These are phyloP conservation scores for Pseudogymnoascus sp. DNA, from an alignment of 2,329 filamentous ascomycete species.

Conservation along the genomic window DNA sequence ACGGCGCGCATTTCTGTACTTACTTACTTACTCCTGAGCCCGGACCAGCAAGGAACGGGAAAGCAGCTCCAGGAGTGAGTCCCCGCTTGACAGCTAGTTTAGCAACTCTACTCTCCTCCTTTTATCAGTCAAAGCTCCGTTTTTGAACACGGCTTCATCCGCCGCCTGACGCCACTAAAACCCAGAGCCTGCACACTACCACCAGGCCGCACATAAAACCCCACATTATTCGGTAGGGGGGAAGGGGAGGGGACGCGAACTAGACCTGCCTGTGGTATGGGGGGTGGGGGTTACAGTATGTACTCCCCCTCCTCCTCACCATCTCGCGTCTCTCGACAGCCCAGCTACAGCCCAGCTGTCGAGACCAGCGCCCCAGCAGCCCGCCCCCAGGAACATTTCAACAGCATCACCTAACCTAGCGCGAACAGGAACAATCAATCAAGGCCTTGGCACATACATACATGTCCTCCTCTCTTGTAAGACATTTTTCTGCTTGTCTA, in stretches of 20 bases:
- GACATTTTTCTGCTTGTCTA: neutral
- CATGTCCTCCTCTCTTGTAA: neutral
- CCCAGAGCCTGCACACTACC: neutral
- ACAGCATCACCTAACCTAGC: neutral
- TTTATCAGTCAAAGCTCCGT: constrained; percentile 1
- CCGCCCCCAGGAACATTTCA: neutral
- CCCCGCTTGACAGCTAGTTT: no score
- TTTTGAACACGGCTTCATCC: neutral
- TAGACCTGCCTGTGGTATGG: neutral
- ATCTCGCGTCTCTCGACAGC: no score
- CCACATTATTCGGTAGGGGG: neutral
- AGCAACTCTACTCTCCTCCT: no score
- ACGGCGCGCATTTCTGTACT: no score
- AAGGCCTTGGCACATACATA: neutral
- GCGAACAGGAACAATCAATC: neutral
- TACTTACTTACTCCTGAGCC: no score
- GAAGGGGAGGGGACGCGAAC: neutral
- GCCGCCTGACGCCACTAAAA: neutral
- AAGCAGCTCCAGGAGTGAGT: no score
- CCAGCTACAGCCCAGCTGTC: no score
- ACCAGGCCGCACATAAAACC: neutral
- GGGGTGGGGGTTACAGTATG: no score
- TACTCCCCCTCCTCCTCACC: no score
- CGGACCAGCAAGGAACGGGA: no score
- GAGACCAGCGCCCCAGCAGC: no score